phyloP scores from a whole-genome alignment of 805 yeast genomes.

The Candida boidinii region DNA sequence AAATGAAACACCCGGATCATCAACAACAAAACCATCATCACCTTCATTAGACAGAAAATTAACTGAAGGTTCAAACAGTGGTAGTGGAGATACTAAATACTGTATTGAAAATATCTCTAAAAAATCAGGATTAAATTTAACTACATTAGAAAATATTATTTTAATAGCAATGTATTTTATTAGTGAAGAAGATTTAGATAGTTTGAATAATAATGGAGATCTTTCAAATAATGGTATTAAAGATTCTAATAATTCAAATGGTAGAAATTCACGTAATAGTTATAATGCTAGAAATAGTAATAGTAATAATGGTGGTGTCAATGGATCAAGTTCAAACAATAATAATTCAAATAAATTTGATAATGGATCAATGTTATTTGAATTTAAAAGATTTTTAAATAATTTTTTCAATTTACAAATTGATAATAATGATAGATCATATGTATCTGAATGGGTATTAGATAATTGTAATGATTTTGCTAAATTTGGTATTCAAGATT shows the following conservation, averaged over 20 bases:
- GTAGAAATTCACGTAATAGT: too few relatives aligned
- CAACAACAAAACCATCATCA: too few relatives aligned
- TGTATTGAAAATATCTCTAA: background rate
- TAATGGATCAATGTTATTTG: conserved; percentile 3
- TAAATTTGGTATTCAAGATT: conserved; percentile 22
- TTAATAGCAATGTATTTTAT: conserved; percentile 1
- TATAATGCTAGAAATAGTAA: too few relatives aligned
- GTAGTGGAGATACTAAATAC: too few relatives aligned
- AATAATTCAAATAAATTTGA: too few relatives aligned
- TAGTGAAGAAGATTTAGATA: conserved; percentile 6
- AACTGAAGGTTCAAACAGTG: too few relatives aligned
- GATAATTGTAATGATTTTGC: conserved; percentile 22
- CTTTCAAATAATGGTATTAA: too few relatives aligned
- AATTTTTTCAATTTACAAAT: background rate
- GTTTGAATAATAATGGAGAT: conserved; percentile 13
- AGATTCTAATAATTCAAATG: too few relatives aligned
- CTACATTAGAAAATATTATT: conserved; percentile 1
- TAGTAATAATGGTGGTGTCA: too few relatives aligned
- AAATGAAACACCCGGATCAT: too few relatives aligned
- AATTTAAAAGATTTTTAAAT: conserved; percentile 21
- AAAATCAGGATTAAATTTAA: background rate
- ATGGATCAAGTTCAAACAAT: too few relatives aligned
- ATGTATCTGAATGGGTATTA: conserved; percentile 8
- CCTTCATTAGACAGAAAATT: too few relatives aligned
- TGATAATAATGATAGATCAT: background rate